A percentile compares a stretch with the other conserved stretches of the same genome.
Evolutionary conservation across 805 yeast genomes (phyloP).

Genomic region (Tetrapisispora arboricola): DNA sequence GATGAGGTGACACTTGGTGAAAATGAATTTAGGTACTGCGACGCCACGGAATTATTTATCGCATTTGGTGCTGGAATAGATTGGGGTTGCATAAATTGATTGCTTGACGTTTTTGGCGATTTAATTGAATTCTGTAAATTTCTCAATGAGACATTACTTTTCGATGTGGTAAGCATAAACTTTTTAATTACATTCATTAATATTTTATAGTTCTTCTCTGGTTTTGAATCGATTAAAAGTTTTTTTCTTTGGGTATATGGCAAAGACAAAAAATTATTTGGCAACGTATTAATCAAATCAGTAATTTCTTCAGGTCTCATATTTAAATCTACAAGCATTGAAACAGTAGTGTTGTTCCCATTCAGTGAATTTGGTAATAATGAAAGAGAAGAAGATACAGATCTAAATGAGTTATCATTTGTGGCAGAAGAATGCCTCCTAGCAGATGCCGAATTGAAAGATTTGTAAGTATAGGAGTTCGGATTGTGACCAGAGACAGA

Average conservation of each 20-base stretch:
- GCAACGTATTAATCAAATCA: constrained; percentile 31
- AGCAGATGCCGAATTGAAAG: not conserved
- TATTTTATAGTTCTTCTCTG: constrained; percentile 29
- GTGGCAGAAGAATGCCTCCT: constrained; percentile 7
- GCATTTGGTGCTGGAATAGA: constrained; percentile 15
- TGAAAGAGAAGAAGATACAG: constrained; percentile 13
- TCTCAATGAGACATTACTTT: constrained; percentile 17
- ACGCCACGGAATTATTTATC: constrained; percentile 20
- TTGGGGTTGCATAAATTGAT: not conserved
- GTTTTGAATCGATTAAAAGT: constrained; percentile 28
- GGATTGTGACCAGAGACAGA: not conserved
- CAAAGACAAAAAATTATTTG: constrained; percentile 42
- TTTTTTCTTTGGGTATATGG: constrained; percentile 55
- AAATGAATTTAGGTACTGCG: constrained; percentile 26
- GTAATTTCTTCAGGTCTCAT: constrained; percentile 24
- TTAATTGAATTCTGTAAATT: not conserved
- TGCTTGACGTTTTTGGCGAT: not conserved
- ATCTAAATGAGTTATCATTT: constrained; percentile 9
- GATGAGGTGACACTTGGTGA: constrained; percentile 22
- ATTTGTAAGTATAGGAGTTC: not conserved
- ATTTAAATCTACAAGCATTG: constrained; percentile 10
- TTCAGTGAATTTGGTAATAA: constrained; percentile 7
- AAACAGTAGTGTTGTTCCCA: constrained; percentile 4
- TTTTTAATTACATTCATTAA: constrained; percentile 25
- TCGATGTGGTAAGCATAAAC: constrained; percentile 16